These are phyloP conservation scores for Phytophthora agathidicida DNA, from an alignment of 352 stramenopile species.

Conservation along the genomic window DNA sequence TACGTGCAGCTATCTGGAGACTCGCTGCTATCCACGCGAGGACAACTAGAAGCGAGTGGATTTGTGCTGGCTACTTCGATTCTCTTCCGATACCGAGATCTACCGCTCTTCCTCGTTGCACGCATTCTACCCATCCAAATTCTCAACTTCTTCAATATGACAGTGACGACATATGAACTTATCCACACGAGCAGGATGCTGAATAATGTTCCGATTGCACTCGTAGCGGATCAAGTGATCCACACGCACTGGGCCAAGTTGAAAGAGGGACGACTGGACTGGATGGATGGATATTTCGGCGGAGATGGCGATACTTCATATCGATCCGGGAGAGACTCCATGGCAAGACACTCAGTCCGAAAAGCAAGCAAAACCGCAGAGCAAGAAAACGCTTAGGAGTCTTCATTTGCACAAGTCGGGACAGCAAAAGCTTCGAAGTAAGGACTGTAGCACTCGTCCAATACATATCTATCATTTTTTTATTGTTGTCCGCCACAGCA, in stretches of 20 bases:
- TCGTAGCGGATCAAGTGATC: constrained; percentile 28
- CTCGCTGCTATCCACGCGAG: constrained; percentile 32
- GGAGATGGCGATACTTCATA: constrained; percentile 23
- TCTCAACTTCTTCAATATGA: constrained; percentile 39
- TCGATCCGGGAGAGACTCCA: constrained; percentile 9
- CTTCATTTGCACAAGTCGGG: neutral
- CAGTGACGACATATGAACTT: constrained; percentile 30
- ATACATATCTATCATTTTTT: no score
- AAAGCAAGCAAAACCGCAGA: neutral
- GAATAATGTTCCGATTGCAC: constrained; percentile 5
- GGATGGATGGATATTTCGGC: constrained; percentile 13
- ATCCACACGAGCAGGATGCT: constrained; percentile 9
- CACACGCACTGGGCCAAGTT: constrained; percentile 35
- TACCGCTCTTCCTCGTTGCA: constrained; percentile 31
- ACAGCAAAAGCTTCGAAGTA: no score
- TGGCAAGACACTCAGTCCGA: constrained; percentile 8
- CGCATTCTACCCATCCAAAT: constrained; percentile 18
- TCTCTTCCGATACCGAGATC: constrained; percentile 34
- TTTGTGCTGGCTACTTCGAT: constrained; percentile 31
- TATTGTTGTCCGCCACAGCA: no score
- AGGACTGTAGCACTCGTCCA: no score
- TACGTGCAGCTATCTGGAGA: constrained; percentile 26
- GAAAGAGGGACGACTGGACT: constrained; percentile 11
- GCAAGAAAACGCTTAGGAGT: neutral
- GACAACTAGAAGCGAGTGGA: constrained; percentile 32